These are phyloP conservation scores for Pyricularia grisea DNA, from an alignment of 2,329 filamentous ascomycete genomes.

Conservation along the genomic window DNA sequence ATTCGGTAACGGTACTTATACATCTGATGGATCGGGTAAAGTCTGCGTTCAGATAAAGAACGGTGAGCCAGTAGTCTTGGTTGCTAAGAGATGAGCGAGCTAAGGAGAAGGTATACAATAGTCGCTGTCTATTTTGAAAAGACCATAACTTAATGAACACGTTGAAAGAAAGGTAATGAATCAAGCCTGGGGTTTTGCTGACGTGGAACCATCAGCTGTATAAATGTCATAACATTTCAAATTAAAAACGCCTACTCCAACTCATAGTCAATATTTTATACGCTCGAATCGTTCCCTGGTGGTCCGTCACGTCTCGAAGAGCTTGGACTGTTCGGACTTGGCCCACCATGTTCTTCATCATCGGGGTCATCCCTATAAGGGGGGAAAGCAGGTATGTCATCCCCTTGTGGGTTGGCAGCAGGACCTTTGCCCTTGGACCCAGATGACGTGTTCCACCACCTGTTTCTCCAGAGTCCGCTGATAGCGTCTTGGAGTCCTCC, in stretches of 20 bases:
- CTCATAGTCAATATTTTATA: neutral
- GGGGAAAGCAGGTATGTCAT: neutral
- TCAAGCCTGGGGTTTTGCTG: neutral
- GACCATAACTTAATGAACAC: neutral
- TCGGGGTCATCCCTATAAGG: slow-evolving; percentile 10
- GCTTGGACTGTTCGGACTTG: neutral
- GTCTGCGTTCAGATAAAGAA: neutral
- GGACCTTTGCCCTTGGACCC: slow-evolving; percentile 8
- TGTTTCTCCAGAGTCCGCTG: slow-evolving; percentile 42
- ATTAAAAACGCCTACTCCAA: neutral
- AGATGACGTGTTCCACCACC: slow-evolving; percentile 36
- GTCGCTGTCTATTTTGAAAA: neutral
- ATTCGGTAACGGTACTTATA: neutral
- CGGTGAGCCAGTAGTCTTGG: neutral
- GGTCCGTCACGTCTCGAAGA: neutral
- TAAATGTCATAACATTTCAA: neutral
- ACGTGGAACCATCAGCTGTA: neutral
- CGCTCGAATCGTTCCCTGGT: neutral
- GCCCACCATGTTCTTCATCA: slow-evolving; percentile 1
- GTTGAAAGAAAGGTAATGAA: neutral
- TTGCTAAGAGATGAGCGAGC: neutral
- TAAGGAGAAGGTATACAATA: neutral
- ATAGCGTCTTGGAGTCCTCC: slow-evolving; percentile 38
- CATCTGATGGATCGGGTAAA: neutral
- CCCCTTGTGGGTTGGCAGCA: neutral